Evolutionary conservation across 805 yeast genomes (phyloP).

Genomic region (Yamadazyma laniorum): DNA sequence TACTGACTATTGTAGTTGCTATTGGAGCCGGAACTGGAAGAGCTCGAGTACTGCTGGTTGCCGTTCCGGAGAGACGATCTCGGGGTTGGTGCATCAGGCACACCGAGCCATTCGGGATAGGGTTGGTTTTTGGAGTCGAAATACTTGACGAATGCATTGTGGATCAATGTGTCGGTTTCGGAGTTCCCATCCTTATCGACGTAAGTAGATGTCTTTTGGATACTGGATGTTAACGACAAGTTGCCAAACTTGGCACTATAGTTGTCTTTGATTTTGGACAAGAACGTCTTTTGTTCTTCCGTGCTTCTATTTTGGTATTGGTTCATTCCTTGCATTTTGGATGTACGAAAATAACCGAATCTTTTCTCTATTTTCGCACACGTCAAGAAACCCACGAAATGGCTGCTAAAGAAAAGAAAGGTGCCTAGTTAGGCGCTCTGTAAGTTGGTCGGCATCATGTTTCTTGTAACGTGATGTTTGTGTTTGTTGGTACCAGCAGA

Average conservation of each 20-base stretch:
- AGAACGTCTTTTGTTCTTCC: slow-evolving; percentile 21
- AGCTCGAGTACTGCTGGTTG: background rate
- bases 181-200: slow-evolving; percentile 39
- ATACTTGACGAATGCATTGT: slow-evolving; percentile 42
- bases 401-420: too few species aligned
- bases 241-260: slow-evolving; percentile 38
- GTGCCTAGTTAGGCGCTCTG: too few species aligned
- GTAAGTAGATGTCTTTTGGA: slow-evolving; percentile 16
- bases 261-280: slow-evolving; percentile 36
- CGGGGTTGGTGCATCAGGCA: slow-evolving; percentile 4
- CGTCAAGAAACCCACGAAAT: too few species aligned
- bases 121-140: slow-evolving; percentile 29
- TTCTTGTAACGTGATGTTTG: too few species aligned
- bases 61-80: background rate
- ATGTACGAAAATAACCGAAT: too few species aligned
- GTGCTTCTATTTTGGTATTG: slow-evolving; percentile 14
- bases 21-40: slow-evolving; percentile 6
- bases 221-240: slow-evolving; percentile 27
- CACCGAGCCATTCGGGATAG: slow-evolving; percentile 48
- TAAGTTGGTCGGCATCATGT: too few species aligned
- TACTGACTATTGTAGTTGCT: slow-evolving; percentile 12
- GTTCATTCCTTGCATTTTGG: slow-evolving; percentile 9
- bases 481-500: too few species aligned
- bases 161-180: slow-evolving; percentile 41
- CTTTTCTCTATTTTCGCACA: too few species aligned